Evolutionary conservation across 2,329 filamentous ascomycete genomes (phyloP).

Genomic region (Pseudocercospora macadamiae): DNA sequence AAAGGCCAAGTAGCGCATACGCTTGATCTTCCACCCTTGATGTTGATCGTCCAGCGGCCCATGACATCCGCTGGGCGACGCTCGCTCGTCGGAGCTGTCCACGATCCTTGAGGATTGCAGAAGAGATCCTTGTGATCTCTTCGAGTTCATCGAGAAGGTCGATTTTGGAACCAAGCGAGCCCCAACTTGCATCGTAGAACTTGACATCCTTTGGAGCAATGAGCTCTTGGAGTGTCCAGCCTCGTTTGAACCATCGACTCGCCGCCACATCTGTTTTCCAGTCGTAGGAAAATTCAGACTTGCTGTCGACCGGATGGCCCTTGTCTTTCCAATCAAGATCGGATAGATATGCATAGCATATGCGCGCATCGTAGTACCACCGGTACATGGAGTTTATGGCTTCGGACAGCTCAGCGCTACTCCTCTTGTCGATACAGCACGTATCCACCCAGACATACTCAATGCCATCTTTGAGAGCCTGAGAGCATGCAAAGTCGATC

Average conservation of each 20-base stretch:
- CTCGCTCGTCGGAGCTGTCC: background rate
- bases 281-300: background rate
- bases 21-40: constrained; percentile 44
- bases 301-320: background rate
- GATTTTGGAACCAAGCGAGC: background rate
- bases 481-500: constrained; percentile 13
- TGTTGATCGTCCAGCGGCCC: constrained; percentile 13
- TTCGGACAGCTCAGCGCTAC: constrained; percentile 27
- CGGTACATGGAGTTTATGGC: constrained; percentile 29
- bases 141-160: background rate
- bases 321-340: constrained; percentile 12
- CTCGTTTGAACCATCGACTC: constrained; percentile 26
- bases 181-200: constrained; percentile 24
- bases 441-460: constrained; percentile 20
- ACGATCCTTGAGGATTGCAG: background rate
- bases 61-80: constrained; percentile 16
- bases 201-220: constrained; percentile 23
- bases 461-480: constrained; percentile 9
- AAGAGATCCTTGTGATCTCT: background rate
- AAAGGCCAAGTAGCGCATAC: constrained; percentile 51
- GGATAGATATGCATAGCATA: constrained; percentile 26
- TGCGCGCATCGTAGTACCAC: constrained; percentile 23
- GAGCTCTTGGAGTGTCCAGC: constrained; percentile 32
- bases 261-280: background rate
- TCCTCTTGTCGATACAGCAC: constrained; percentile 31